Base-by-base conservation (phyloP, 1,139 yeast species). In the Magnusiomyces suaveolens region DNA sequence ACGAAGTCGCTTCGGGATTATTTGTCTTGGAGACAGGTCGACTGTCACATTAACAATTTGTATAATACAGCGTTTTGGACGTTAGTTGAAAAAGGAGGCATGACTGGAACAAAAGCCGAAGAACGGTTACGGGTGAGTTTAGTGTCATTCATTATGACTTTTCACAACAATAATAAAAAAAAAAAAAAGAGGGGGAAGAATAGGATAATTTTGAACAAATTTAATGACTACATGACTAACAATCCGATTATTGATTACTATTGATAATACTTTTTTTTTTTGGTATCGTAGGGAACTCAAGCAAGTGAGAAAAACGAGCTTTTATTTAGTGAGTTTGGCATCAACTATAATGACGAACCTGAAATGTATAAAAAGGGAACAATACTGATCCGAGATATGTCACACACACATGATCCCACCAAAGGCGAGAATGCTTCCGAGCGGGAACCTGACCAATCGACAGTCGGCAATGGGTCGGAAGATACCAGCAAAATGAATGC, bases 31-130 rank as follows among this genome's bases (percentile, higher is more conserved):
- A 76, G 99, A 62, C 97, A 88, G 66, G 98, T 85, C 0, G 99
- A 92, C 66, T 92, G 98, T 56, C 98, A 92, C 69, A 92, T 92
- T 55, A 92, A 92, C 67, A 92, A 92, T 66, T 71, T 94, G 59
- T 94, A 90, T 73, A 92, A 92, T 65, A 94, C 99, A 0, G 75
- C 89, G 0, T 94, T 92, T 66, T 92, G 99, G 99, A 76, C 82
- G 6, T 74, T 94, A 63, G 94, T 92, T 0, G 68, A 74, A 33
- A 74, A 77, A 58, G 92, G 95, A n/a, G 82, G 81, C 0, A 57
- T 84, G 68, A 77, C 84, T 0, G 82, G 95, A 0, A 79, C 80
- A 57, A 90, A 87, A 46, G 92, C 97, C 0, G 96, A 92, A 63
- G 76, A 81, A 53, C 73, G 71, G 60, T 74, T 90, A 26, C 76